phyloP scores from a whole-genome alignment of 2,329 filamentous ascomycete genomes.

The Zymoseptoria brevis region DNA sequence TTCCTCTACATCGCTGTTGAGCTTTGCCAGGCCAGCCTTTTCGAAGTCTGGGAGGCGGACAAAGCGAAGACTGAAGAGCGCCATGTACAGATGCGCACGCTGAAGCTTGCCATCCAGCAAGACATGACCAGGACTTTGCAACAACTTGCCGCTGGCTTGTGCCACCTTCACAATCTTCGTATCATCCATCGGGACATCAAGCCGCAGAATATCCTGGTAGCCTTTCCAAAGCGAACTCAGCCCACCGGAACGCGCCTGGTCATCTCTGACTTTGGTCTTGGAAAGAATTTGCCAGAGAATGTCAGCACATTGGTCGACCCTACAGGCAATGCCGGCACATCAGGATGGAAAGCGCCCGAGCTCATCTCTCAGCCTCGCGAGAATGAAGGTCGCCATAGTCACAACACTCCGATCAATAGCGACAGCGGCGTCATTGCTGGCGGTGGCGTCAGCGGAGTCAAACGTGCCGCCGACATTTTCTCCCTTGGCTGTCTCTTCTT shows the following conservation, averaged over 20 bases:
- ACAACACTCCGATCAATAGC: conserved; percentile 41
- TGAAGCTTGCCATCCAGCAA: conserved; percentile 64
- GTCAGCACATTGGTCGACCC: conserved; percentile 93
- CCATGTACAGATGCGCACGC: conserved; percentile 36
- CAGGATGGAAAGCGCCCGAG: conserved; percentile 94
- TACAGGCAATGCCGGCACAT: conserved; percentile 87
- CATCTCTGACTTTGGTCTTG: conserved; percentile 95
- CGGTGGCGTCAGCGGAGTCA: conserved; percentile 59
- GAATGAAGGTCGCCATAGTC: conserved; percentile 36
- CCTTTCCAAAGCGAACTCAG: conserved; percentile 58
- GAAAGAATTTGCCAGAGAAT: conserved; percentile 91
- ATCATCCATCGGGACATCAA: conserved; percentile 97
- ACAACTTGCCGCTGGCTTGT: conserved; percentile 82
- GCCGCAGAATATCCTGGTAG: conserved; percentile 91
- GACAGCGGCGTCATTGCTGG: conserved; percentile 47
- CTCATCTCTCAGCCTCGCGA: conserved; percentile 58
- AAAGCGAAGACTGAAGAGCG: conserved; percentile 51
- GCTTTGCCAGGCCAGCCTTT: conserved; percentile 85
- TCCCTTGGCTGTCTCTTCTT: conserved; percentile 96
- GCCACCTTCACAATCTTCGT: conserved; percentile 79
- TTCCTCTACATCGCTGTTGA: conserved; percentile 97
- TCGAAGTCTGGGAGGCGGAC: conserved; percentile 85
- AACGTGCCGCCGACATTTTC: conserved; percentile 94
- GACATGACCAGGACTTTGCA: conserved; percentile 75
- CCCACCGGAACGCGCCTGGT: conserved; percentile 66